Percentiles rank a stretch among this genome's conserved stretches.
Evolutionary conservation across 2,329 filamentous ascomycete genomes (phyloP).

Genomic region (Exophiala xenobiotica): DNA sequence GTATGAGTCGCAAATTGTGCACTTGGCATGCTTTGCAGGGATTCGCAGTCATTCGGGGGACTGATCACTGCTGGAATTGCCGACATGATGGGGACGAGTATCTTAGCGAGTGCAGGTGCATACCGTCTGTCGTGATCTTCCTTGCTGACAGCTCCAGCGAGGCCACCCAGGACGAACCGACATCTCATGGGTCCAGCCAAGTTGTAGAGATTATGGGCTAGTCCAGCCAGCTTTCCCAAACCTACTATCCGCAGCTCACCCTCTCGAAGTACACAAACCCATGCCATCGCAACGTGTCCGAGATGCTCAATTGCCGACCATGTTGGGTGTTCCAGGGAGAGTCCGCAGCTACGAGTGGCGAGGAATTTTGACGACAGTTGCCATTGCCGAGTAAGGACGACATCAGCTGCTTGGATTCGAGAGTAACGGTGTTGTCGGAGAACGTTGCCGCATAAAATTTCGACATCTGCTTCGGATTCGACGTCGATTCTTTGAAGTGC

Average conservation of each 20-base stretch:
- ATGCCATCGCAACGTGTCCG: conserved; percentile 10
- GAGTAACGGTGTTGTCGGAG: conserved; percentile 7
- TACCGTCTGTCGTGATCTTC: conserved; percentile 15
- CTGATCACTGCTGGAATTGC: conserved; percentile 1
- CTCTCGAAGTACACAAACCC: conserved; percentile 11
- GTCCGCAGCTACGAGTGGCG: no score
- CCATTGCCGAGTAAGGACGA: conserved; percentile 15
- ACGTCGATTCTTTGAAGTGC: conserved; percentile 1
- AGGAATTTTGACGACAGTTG: conserved; percentile 9
- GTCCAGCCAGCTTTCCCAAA: conserved; percentile 10
- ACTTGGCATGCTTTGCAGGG: no score
- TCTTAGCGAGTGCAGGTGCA: conserved; percentile 7
- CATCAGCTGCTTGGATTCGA: conserved; percentile 15
- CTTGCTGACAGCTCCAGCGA: conserved; percentile 10
- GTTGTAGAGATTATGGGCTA: conserved; percentile 3
- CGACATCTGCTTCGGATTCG: conserved; percentile 7
- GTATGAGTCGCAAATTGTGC: no score
- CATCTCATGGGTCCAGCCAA: background rate
- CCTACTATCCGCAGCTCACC: conserved; percentile 16
- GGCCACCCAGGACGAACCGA: conserved; percentile 2
- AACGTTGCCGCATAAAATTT: conserved; percentile 5
- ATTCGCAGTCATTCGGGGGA: background rate
- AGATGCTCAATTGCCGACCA: conserved; percentile 6
- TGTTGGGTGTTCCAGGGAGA: no score
- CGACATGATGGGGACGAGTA: conserved; percentile 7